phyloP scores from a whole-genome alignment of 371 early-diverging fungal genomes.

The Basidiobolus meristosporus region DNA sequence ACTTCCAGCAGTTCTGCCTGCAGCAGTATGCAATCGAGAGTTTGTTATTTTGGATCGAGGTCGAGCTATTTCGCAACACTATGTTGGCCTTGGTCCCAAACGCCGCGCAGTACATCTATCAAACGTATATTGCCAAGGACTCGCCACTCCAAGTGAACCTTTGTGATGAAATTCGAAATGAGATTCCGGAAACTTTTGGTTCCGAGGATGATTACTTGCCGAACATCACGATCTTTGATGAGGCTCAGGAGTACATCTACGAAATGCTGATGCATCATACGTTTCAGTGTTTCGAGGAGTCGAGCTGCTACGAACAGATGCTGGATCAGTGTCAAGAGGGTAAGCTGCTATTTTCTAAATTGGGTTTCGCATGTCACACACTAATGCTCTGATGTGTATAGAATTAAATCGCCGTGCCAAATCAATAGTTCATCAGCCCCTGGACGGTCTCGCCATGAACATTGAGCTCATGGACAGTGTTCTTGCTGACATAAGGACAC shows the following conservation, averaged over 20 bases:
- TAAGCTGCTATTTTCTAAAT: too few species aligned
- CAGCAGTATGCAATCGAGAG: constrained; percentile 31
- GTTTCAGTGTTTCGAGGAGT: constrained; percentile 25
- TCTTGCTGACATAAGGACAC: too few species aligned
- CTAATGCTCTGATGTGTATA: too few species aligned
- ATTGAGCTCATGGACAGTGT: too few species aligned
- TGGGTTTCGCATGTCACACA: too few species aligned
- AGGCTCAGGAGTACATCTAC: constrained; percentile 30
- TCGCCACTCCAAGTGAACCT: constrained; percentile 32
- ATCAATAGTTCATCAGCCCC: too few species aligned
- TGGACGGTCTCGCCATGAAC: too few species aligned
- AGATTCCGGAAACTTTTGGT: constrained; percentile 12
- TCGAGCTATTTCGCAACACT: constrained; percentile 16
- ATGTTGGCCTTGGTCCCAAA: too few species aligned
- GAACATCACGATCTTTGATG: constrained; percentile 28
- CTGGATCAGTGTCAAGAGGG: too few species aligned
- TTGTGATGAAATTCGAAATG: constrained; percentile 19
- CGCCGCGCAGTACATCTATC: constrained; percentile 23
- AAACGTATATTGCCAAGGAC: constrained; percentile 18
- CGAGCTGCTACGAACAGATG: constrained; percentile 1
- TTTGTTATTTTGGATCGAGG: constrained; percentile 33
- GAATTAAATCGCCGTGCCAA: too few species aligned
- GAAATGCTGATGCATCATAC: constrained; percentile 28
- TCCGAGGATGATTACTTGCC: constrained; percentile 9
- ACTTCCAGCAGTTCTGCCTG: constrained; percentile 23